Evolutionary conservation across 768 basidiomycete species (phyloP).

Genomic region (Termitomyces sp.): DNA sequence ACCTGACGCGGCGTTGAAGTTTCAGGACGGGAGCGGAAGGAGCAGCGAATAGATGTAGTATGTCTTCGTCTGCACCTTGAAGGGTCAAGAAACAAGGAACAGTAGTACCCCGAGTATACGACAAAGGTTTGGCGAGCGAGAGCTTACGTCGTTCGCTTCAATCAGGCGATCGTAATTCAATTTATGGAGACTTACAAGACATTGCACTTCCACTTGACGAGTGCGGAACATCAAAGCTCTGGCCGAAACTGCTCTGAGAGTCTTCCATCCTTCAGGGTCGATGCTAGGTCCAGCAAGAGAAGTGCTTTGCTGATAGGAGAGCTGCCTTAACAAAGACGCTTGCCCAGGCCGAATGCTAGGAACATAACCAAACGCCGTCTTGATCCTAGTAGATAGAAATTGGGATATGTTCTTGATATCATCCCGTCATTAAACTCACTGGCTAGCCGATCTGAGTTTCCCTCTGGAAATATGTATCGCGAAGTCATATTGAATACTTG

Average conservation of each 20-base stretch:
- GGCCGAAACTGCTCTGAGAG: conserved; percentile 32
- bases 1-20: conserved; percentile 37
- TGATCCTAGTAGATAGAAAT: conserved; percentile 27
- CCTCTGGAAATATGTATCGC: conserved; percentile 40
- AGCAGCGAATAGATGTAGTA: conserved; percentile 36
- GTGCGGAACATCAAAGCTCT: conserved; percentile 37
- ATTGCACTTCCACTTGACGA: conserved; percentile 33
- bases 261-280: conserved; percentile 53
- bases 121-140: conserved; percentile 42
- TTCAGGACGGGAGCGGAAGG: conserved; percentile 35
- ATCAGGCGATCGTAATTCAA: neutral
- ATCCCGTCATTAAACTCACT: conserved; percentile 24
- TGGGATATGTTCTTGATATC: neutral
- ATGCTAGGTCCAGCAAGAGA: conserved; percentile 39
- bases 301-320: conserved; percentile 41
- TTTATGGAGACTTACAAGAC: conserved; percentile 29
- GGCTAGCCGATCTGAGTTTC: conserved; percentile 42
- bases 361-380: conserved; percentile 50
- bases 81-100: conserved; percentile 42
- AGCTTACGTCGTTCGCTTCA: conserved; percentile 22
- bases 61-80: conserved; percentile 31
- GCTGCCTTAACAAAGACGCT: conserved; percentile 41
- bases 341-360: conserved; percentile 39
- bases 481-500: conserved; percentile 49
- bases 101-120: conserved; percentile 44